A percentile compares a stretch with the other conserved stretches of the same genome.
Evolutionary conservation across 495 filamentous ascomycete species (phyloP).

Genomic region (Friedmanniomyces endolithicus): DNA sequence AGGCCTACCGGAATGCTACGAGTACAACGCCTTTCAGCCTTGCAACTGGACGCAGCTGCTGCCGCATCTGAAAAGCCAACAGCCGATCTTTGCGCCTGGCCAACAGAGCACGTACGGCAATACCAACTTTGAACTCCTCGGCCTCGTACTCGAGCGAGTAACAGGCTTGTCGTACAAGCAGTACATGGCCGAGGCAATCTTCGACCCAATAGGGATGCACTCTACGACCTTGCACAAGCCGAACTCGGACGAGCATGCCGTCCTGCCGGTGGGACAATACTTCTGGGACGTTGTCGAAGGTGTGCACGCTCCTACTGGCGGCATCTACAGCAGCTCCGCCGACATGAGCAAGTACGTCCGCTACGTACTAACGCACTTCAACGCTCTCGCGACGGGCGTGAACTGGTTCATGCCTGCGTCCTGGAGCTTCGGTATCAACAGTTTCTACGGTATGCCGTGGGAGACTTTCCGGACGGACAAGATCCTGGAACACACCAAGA

Average conservation of each 20-base stretch:
- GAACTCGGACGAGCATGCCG: constrained; percentile 22
- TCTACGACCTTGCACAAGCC: constrained; percentile 21
- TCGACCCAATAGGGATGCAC: constrained; percentile 25
- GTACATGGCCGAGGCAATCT: constrained; percentile 26
- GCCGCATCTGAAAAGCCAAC: constrained; percentile 5
- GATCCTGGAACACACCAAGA: constrained; percentile 18
- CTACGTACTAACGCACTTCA: constrained; percentile 29
- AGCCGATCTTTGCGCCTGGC: constrained; percentile 29
- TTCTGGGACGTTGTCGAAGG: constrained; percentile 29
- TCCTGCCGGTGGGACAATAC: constrained; percentile 22
- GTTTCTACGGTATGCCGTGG: constrained; percentile 31
- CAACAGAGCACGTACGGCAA: constrained; percentile 30
- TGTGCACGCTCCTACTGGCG: constrained; percentile 26
- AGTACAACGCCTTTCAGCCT: constrained; percentile 13
- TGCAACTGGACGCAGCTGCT: constrained; percentile 20
- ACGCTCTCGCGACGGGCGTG: constrained; percentile 24
- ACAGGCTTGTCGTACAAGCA: constrained; percentile 22
- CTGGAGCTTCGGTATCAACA: constrained; percentile 14
- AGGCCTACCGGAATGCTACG: constrained; percentile 22
- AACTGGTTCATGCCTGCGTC: constrained; percentile 28
- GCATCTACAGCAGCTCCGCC: constrained; percentile 24
- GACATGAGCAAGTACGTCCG: constrained; percentile 26
- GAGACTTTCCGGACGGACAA: constrained; percentile 28
- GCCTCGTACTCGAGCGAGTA: constrained; percentile 25
- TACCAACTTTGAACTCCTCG: constrained; percentile 26